Evolutionary conservation across 257 asterid genomes (phyloP), one percentile per base, ranked within the genome.

Genomic region (Solanum gracilifrons): DNA sequence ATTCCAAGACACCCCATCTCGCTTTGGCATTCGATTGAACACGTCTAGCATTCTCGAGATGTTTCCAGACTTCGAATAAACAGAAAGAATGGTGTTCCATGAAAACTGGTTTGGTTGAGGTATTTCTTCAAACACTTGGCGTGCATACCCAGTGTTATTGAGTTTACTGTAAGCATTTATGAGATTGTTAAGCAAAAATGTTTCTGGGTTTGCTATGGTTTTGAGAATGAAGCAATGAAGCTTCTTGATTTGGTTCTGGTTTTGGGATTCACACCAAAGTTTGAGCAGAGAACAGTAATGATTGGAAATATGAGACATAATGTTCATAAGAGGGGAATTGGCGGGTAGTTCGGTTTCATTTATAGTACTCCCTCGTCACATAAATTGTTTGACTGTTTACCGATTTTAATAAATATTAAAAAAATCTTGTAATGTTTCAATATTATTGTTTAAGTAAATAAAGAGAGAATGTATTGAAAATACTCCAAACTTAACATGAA

Each of bases 1-100:
- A 90, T 97, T 97, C 99, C 99, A 97, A 21, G 99, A 94, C 25
- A 95, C 96, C 91, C 95, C 95, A 89, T 96, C 98, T 89, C 91
- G 93, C 51, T 82, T 91, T 20, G 98, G 98, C 87, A 95, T 94
- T 87, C 87, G 36, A 87, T 82, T 84, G 79, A 93, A 93, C 23
- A 93, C 46, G 33, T 94, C 92, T 62, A 90, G 89, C 99, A 95
- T 93, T 64, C 87, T 73, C n/a, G 33, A 35, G 66, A 90, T 18
- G 88, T 93, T 89, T 87, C 96, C 96, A 9, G 88, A 87, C 46
- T 93, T 94, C n/a, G 98, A 93, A 88, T 94, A 95, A 71, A 92
- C 94, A 0, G 95, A 93, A 82, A 96, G 95, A 84, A 95, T 88
- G 39, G 95, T 91, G 93, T 96, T 96, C 99, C 99, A 95, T 7